Conservation (phyloP, 2,329 filamentous ascomycete species). For the Verticillium longisporum region DNA sequence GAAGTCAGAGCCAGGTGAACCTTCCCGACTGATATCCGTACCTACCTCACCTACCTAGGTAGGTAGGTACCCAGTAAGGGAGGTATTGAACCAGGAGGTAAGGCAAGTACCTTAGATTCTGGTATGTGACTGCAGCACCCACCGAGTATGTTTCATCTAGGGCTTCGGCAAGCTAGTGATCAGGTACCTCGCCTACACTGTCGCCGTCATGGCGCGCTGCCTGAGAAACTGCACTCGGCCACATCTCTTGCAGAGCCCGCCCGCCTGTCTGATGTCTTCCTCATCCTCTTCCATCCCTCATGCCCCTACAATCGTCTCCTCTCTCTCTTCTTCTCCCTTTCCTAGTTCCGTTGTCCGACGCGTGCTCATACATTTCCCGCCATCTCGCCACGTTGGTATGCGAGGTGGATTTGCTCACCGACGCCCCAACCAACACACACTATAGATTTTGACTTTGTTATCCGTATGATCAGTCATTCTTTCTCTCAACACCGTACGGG, state of each 20-base stretch:
- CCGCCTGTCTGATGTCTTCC: background rate
- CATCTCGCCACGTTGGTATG: background rate
- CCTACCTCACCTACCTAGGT: too few relatives aligned
- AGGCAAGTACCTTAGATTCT: too few relatives aligned
- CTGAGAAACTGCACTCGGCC: background rate
- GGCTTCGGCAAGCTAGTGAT: too few relatives aligned
- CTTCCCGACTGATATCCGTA: too few relatives aligned
- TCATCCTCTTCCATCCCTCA: background rate
- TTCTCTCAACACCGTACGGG: background rate
- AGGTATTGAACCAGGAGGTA: too few relatives aligned
- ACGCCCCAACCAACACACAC: background rate
- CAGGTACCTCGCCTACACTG: too few relatives aligned
- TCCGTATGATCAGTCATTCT: background rate
- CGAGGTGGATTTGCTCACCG: background rate
- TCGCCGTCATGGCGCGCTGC: too few relatives aligned
- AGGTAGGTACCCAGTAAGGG: too few relatives aligned
- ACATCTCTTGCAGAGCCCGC: background rate
- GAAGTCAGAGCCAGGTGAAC: too few relatives aligned
- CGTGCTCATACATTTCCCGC: background rate
- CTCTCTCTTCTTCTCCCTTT: background rate
- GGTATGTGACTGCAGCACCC: too few relatives aligned
- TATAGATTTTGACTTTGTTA: background rate
- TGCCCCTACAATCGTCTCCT: background rate
- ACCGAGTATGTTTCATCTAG: too few relatives aligned
- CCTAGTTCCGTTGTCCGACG: background rate